These are phyloP conservation scores for Pyronema domesticum DNA, from an alignment of 495 filamentous ascomycete species.

Conservation along the genomic window DNA sequence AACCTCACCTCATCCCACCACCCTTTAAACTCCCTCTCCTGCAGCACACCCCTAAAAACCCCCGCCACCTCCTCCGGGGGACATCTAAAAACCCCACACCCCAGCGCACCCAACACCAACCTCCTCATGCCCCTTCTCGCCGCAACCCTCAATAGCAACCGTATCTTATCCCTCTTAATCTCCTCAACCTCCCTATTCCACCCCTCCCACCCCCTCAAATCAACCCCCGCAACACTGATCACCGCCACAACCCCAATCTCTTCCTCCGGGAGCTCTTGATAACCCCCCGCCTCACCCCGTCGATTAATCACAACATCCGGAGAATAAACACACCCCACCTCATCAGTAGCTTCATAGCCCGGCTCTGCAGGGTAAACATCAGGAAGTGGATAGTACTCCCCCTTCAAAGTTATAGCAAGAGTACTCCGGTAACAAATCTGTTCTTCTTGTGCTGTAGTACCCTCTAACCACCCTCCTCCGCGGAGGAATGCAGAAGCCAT, in stretches of 20 bases:
- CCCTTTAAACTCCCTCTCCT: background rate
- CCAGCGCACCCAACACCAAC: constrained; percentile 32
- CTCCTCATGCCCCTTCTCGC: constrained; percentile 44
- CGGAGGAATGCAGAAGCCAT: background rate
- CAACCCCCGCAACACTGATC: constrained; percentile 41
- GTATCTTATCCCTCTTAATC: constrained; percentile 39
- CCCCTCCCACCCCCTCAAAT: constrained; percentile 51
- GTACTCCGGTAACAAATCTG: background rate
- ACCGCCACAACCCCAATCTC: no score
- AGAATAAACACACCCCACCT: background rate
- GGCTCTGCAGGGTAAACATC: background rate
- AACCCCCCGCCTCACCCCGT: no score
- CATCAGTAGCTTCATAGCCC: no score
- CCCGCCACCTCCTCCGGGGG: background rate
- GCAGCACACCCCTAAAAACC: background rate
- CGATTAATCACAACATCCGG: background rate
- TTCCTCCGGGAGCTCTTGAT: no score
- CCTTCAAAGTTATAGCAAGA: background rate
- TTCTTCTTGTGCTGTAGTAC: background rate
- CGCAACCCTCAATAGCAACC: constrained; percentile 37
- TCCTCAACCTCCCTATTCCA: constrained; percentile 70
- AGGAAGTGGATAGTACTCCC: background rate
- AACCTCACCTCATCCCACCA: background rate
- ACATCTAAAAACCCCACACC: background rate
- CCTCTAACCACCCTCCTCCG: background rate